A percentile compares a stretch with the other conserved stretches of the same genome.
Conservation (phyloP, 2,329 filamentous ascomycete genomes). For the Aspergillus hortae region DNA sequence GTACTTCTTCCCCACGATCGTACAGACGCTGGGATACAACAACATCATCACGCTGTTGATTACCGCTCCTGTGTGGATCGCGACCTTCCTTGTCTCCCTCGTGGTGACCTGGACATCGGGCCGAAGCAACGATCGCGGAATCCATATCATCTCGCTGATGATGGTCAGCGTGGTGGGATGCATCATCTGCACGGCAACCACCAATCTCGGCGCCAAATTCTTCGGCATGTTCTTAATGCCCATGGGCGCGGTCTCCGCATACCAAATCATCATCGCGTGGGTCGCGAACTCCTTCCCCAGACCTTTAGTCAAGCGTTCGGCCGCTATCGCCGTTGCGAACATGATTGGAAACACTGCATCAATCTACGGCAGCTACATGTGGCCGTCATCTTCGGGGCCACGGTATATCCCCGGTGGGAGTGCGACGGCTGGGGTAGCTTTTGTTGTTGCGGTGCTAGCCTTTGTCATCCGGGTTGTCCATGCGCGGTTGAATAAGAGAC, state of each 20-base stretch:
- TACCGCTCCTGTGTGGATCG: conserved; percentile 54
- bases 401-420: conserved; percentile 36
- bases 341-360: conserved; percentile 39
- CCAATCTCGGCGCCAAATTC: conserved; percentile 51
- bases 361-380: conserved; percentile 41
- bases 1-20: conserved; percentile 64
- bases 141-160: conserved; percentile 56
- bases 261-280: conserved; percentile 46
- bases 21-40: conserved; percentile 57
- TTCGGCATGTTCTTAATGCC: conserved; percentile 63
- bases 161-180: conserved; percentile 53
- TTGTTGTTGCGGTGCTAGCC: conserved; percentile 34
- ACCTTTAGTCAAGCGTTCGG: conserved; percentile 44
- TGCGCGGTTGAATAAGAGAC: conserved; percentile 31
- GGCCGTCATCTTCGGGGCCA: conserved; percentile 32
- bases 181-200: conserved; percentile 53
- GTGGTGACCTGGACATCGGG: conserved; percentile 55
- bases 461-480: conserved; percentile 32
- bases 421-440: conserved; percentile 33
- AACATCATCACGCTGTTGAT: conserved; percentile 46
- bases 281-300: conserved; percentile 41
- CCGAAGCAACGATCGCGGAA: conserved; percentile 52
- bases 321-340: conserved; percentile 41
- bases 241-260: conserved; percentile 48
- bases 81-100: conserved; percentile 53